Evolutionary conservation across 2,329 filamentous ascomycete species (phyloP), one percentile per base, ranked within the genome.

Genomic region (Alternaria sp.): DNA sequence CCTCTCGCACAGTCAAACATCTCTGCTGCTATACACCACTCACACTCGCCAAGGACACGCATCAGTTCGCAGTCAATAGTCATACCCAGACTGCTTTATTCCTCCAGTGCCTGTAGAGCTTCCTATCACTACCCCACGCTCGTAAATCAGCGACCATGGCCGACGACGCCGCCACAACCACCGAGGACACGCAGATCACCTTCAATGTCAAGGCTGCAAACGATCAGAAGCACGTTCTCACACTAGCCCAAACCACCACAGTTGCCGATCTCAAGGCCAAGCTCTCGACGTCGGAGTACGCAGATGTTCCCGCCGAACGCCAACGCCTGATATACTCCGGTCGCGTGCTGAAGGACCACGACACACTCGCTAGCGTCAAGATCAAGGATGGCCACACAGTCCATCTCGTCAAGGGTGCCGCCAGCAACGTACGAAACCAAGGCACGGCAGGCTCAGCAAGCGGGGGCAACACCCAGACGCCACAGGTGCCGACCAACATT

Each of bases 191-290:
- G 75, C 90, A 94, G 74, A 84, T 99, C 83, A 97, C 92, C 80
- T 98, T 99, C 88, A 96, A 93, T 83, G 90, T 99, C 82, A 99
- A 98, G 85, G 92, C 93, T n/a, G 94, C 93, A n/a, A 91, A 90
- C 73, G 94, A 97, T 78, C 89, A 88, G 79, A 93, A 91, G 80
- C 94, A 93, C 77, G 90, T 88, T 56, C 85, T 99, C 78, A 96
- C 93, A 60, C 90, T 98, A 76, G 82, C 91, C 61, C 87, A 91
- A 69, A 87, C 88, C 36, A 92, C 91, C 52, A 91, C 91, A 8
- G 91, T 98, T 46, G 85, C 88, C 61, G 93, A 97, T 65, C 87
- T 99, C 73, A 99, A 99, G 86, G 88, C 87, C 66, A 97, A 95
- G 85, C 89, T 99, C 43, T 88, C 94, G 6, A 87, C 88, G 30